Evolutionary conservation across 257 asterid species (phyloP).

Genomic region (Solanum medicagineum): DNA sequence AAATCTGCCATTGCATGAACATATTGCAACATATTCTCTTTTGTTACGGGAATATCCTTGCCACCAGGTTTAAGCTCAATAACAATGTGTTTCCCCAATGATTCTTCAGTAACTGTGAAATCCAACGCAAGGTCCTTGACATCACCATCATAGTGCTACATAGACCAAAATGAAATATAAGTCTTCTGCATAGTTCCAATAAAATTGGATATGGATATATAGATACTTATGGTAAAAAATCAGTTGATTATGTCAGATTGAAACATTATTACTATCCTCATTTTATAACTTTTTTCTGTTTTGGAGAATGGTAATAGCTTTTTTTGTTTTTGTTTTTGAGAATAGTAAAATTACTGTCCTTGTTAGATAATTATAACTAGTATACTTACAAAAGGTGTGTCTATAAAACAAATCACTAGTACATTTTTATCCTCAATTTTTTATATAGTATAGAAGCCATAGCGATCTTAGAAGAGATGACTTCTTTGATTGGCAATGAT

Average conservation of each 20-base stretch:
- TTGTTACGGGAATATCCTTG: conserved; percentile 61
- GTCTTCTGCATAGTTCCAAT: background rate
- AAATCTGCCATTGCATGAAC: conserved; percentile 94
- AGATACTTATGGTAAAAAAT: background rate
- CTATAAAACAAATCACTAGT: background rate
- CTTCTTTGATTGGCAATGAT: background rate
- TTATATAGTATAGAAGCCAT: background rate
- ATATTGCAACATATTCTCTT: conserved; percentile 93
- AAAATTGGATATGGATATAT: background rate
- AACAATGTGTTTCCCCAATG: conserved; percentile 58
- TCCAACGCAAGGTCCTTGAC: conserved; percentile 71
- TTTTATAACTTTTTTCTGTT: background rate
- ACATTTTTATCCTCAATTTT: background rate
- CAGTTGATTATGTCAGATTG: background rate
- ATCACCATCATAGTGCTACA: conserved; percentile 94
- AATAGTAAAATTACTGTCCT: background rate
- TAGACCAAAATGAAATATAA: background rate
- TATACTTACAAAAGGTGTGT: background rate
- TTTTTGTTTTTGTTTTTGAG: background rate
- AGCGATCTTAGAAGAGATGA: background rate
- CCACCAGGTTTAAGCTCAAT: conserved; percentile 95
- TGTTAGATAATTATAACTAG: background rate
- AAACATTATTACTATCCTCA: background rate
- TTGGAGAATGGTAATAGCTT: background rate
- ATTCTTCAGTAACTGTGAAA: conserved; percentile 92